Conservation (phyloP, 1,139 yeast genomes). For the Saccharomycopsis crataegensis region DNA sequence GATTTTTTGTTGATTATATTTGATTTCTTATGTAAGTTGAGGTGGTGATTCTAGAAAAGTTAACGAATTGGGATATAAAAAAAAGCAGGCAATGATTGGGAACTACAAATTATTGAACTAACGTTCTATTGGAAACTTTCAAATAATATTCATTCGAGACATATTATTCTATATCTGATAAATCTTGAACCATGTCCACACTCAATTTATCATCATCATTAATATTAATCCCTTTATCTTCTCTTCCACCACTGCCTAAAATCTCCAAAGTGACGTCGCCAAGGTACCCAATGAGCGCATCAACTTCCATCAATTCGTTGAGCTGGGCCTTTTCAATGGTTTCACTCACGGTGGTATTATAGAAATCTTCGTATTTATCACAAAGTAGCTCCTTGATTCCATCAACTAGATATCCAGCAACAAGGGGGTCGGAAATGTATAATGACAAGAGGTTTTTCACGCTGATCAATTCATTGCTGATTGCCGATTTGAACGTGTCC, state of each 20-base stretch:
- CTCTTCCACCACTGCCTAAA: not conserved
- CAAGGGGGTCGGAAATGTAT: slow-evolving; percentile 39
- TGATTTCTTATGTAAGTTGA: not conserved
- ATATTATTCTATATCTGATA: slow-evolving; percentile 1
- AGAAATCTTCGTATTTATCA: slow-evolving; percentile 35
- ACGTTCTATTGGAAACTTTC: not conserved
- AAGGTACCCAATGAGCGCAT: slow-evolving; percentile 13
- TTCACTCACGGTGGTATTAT: slow-evolving; percentile 3
- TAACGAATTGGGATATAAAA: not conserved
- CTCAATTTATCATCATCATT: not conserved
- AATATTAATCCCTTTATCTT: not conserved
- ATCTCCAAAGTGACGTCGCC: slow-evolving; percentile 7
- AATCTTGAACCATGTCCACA: slow-evolving; percentile 6
- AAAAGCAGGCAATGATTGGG: too few species aligned
- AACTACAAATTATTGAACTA: too few species aligned
- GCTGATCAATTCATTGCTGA: slow-evolving; percentile 48
- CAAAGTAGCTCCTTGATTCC: slow-evolving; percentile 52
- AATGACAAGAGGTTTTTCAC: slow-evolving; percentile 42
- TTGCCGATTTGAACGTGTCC: slow-evolving; percentile 40
- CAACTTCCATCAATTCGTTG: slow-evolving; percentile 15
- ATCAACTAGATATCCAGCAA: slow-evolving; percentile 44
- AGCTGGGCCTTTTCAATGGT: not conserved
- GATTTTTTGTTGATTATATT: not conserved
- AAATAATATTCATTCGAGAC: not conserved
- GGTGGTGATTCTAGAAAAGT: not conserved